These are phyloP conservation scores for Terfezia boudieri DNA, from an alignment of 495 filamentous ascomycete species.

Conservation along the genomic window DNA sequence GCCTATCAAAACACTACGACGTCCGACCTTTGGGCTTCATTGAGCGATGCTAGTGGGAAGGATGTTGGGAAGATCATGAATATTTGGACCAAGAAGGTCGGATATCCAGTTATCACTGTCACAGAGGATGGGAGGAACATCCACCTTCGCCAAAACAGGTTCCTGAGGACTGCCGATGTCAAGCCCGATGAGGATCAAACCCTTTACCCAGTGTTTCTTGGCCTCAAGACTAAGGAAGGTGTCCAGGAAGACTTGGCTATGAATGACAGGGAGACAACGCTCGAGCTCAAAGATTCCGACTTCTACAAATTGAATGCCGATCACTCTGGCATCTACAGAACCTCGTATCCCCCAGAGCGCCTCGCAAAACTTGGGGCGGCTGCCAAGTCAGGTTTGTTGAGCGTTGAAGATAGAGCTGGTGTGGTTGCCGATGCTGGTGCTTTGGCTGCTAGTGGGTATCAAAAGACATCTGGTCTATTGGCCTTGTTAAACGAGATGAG, in stretches of 20 bases:
- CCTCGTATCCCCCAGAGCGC: conserved; percentile 43
- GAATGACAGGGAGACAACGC: conserved; percentile 46
- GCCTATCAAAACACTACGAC: conserved; percentile 72
- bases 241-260: conserved; percentile 42
- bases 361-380: conserved; percentile 55
- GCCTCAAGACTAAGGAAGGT: conserved; percentile 42
- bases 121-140: conserved; percentile 35
- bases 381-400: conserved; percentile 64
- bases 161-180: conserved; percentile 51
- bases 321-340: conserved; percentile 53
- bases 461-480: conserved; percentile 74
- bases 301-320: conserved; percentile 67
- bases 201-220: conserved; percentile 49
- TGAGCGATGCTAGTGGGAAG: conserved; percentile 79
- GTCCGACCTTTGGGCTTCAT: conserved; percentile 70
- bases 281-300: conserved; percentile 39
- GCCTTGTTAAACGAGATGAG: conserved; percentile 68
- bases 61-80: conserved; percentile 58
- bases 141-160: conserved; percentile 50
- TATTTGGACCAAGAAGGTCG: conserved; percentile 60
- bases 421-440: conserved; percentile 93
- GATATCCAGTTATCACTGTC: conserved; percentile 50
- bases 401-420: conserved; percentile 81
- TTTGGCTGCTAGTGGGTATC: conserved; percentile 71
- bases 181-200: conserved; percentile 69